A percentile compares a stretch with the other conserved stretches of the same genome.
Conservation (phyloP, 805 yeast species). For the Metschnikowia shivogae region DNA sequence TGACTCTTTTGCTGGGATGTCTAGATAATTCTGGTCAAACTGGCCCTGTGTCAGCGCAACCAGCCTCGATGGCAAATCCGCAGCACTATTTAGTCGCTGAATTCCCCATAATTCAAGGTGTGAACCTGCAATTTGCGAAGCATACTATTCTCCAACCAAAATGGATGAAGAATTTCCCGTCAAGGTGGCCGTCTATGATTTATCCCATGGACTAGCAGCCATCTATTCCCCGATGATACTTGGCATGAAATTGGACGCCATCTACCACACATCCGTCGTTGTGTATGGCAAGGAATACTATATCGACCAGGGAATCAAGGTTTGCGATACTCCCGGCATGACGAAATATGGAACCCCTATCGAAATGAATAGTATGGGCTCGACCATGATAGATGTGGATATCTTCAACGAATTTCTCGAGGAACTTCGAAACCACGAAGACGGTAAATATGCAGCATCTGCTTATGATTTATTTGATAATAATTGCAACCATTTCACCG, state of each 20-base stretch:
- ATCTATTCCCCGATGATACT: constrained; percentile 46
- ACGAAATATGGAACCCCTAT: constrained; percentile 59
- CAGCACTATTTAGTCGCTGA: background rate
- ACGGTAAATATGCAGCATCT: constrained; percentile 41
- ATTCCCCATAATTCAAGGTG: background rate
- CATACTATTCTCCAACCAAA: background rate
- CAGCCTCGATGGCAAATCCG: constrained; percentile 2
- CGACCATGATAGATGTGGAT: constrained; percentile 48
- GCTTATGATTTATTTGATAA: constrained; percentile 56
- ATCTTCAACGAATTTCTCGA: constrained; percentile 49
- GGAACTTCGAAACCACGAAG: constrained; percentile 40
- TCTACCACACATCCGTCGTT: constrained; percentile 63
- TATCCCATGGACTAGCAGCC: constrained; percentile 59
- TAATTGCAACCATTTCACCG: constrained; percentile 67
- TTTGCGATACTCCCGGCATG: constrained; percentile 39
- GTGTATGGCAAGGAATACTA: constrained; percentile 52
- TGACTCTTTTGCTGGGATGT: background rate
- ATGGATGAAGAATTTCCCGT: constrained; percentile 30
- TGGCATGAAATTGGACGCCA: constrained; percentile 55
- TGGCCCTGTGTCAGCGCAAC: background rate
- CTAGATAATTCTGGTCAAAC: background rate
- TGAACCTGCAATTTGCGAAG: too few species aligned
- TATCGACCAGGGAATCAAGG: constrained; percentile 55
- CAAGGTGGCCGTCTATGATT: constrained; percentile 57
- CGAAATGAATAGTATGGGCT: constrained; percentile 51